phyloP scores from a whole-genome alignment of 331 rosid species.

The Quercus lobata region DNA sequence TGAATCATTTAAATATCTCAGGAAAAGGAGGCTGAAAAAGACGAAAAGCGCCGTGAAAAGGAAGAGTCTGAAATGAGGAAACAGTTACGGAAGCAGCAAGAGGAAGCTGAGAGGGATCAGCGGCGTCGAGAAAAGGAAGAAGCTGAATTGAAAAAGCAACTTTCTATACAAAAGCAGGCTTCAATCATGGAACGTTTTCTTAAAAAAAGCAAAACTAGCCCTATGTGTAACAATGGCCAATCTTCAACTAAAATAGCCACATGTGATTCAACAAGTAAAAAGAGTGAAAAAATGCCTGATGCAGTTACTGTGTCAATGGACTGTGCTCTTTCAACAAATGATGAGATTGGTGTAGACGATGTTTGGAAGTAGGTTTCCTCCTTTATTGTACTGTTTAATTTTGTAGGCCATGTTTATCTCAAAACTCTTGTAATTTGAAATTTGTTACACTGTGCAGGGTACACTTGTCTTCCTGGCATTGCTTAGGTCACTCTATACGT shows the following conservation, averaged over 20 bases:
- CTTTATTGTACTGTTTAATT: constrained; percentile 4
- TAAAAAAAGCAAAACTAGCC: constrained; percentile 51
- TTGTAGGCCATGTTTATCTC: neutral
- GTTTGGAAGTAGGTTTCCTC: constrained; percentile 49
- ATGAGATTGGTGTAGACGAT: constrained; percentile 37
- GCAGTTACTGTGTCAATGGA: constrained; percentile 81
- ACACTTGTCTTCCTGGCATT: constrained; percentile 67
- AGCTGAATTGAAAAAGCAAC: constrained; percentile 63
- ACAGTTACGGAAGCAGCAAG: constrained; percentile 67
- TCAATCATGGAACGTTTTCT: constrained; percentile 92
- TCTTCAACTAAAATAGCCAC: constrained; percentile 32
- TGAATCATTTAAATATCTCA: constrained; percentile 25
- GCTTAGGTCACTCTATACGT: constrained; percentile 44
- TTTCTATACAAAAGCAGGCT: constrained; percentile 66
- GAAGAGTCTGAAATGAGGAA: constrained; percentile 52
- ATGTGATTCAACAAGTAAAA: constrained; percentile 27
- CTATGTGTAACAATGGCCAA: constrained; percentile 30
- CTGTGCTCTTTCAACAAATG: constrained; percentile 44
- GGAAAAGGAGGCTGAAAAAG: constrained; percentile 61
- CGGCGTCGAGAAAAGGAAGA: constrained; percentile 75
- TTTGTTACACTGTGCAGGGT: constrained; percentile 44
- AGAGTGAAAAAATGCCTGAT: constrained; percentile 30
- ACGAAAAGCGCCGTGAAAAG: constrained; percentile 45
- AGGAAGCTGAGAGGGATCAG: constrained; percentile 70
- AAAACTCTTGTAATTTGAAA: neutral